Base-by-base conservation (phyloP, 2,329 filamentous ascomycete genomes). In the Sarocladium oryzae region DNA sequence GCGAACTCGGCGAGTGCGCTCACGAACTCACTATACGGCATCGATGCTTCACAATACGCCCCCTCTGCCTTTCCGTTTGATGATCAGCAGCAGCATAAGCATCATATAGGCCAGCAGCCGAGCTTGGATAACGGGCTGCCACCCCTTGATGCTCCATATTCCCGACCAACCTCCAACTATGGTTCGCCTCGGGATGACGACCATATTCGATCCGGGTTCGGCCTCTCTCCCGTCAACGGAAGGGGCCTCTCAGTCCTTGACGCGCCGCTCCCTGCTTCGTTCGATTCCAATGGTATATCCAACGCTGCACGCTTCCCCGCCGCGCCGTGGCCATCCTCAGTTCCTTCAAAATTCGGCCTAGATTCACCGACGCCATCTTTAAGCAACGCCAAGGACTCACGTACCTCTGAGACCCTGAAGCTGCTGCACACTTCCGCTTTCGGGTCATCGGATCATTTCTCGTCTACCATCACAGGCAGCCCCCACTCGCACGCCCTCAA, bases 241-340 rank as follows among this genome's bases (percentile, higher is more conserved):
- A 85, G 82, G 58, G 81, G 79, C 2, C 67, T 96, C n/a, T 93
- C 88, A n/a, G 88, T 95, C 13, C 79, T 96, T 56, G 92, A 97
- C 70, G 93, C 90, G 2, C 90, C 89, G 15, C 79, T 97, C 8
- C 93, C 93, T 1, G 89, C 91, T 8, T 97, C 92, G 0, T 96
- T 97, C 66, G 93, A 97, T 68, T 95, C 90, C 60, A 93, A 96
- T 62, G 92, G 91, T 48, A 88, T 96, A 50, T 96, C 91, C 10
- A 88, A 92, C 65, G 90, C 89, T 55, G 91, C 92, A 16, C 83
- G 89, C 54, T 90, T 91, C 65, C 75, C 75, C 16, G 73, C 69
- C 28, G 93, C 88, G 0, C 89, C 91, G 0, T 90, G 95, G 68
- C 91, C 92, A 7, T 89, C 91, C 0, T 97, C 92, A 0, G 88